A percentile compares a stretch with the other conserved stretches of the same genome.
phyloP scores from a whole-genome alignment of 306 rosid genomes.

The Medicago arabica region DNA sequence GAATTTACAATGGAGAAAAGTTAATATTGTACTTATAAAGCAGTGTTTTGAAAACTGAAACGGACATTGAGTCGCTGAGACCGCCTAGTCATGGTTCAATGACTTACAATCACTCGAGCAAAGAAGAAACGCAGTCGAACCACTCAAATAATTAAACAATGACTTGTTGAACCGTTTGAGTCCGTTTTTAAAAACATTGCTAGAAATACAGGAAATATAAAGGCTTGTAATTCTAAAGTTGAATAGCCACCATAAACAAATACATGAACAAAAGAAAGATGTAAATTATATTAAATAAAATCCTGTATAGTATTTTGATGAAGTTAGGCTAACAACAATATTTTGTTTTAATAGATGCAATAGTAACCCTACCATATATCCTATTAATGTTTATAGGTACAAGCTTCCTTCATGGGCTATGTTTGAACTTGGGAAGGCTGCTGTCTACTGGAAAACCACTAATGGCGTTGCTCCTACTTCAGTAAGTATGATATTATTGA shows the following conservation, averaged over 20 bases:
- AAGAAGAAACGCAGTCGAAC: too few species aligned
- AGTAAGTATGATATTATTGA: constrained; percentile 49
- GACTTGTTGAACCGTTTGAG: too few species aligned
- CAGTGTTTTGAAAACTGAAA: too few species aligned
- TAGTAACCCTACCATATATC: constrained; percentile 1
- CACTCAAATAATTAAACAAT: too few species aligned
- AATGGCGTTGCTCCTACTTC: constrained; percentile 86
- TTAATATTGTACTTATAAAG: neutral
- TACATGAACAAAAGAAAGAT: too few species aligned
- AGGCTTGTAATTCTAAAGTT: too few species aligned
- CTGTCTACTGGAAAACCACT: constrained; percentile 92
- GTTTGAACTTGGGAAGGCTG: constrained; percentile 83
- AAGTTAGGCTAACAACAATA: neutral
- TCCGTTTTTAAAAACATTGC: too few species aligned
- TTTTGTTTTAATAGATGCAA: neutral
- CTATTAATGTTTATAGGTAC: constrained; percentile 51
- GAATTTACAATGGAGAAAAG: neutral
- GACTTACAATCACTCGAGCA: too few species aligned
- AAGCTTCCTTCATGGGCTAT: constrained; percentile 87
- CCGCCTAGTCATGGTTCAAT: too few species aligned
- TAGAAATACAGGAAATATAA: too few species aligned
- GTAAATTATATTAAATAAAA: neutral
- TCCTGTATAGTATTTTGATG: neutral
- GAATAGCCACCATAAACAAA: too few species aligned
- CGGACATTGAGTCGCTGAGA: too few species aligned